Percentiles rank a stretch among this genome's conserved stretches.
phyloP scores from a whole-genome alignment of 768 basidiomycete species.

The Neoboletus brunneissimus region DNA sequence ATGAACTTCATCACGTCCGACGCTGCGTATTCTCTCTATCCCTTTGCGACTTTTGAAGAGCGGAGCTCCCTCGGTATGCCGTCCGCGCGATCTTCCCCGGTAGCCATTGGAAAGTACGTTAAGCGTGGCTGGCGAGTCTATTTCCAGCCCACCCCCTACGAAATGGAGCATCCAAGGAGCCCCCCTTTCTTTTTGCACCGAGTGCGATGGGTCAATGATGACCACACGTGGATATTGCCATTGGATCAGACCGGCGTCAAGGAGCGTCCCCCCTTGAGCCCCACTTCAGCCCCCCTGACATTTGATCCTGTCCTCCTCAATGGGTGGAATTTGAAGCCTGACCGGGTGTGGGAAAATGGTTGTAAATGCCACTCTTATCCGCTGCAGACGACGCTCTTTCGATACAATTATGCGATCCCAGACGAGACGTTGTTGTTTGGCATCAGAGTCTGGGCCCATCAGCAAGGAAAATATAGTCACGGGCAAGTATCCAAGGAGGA shows the following conservation, averaged over 20 bases:
- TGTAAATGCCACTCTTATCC: not conserved
- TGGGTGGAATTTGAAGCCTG: constrained; percentile 13
- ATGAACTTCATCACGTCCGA: constrained; percentile 42
- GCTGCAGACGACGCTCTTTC: constrained; percentile 21
- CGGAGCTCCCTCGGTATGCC: constrained; percentile 24
- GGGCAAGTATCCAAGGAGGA: not conserved
- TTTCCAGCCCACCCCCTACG: not conserved
- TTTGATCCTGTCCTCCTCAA: constrained; percentile 19
- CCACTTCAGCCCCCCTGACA: constrained; percentile 8
- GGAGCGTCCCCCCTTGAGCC: constrained; percentile 10
- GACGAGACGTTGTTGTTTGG: not conserved
- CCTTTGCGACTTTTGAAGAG: constrained; percentile 39
- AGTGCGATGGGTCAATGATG: constrained; percentile 34
- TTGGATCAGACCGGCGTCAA: constrained; percentile 22
- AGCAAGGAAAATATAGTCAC: constrained; percentile 7
- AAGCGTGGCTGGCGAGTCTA: constrained; percentile 33
- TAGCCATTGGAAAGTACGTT: constrained; percentile 34
- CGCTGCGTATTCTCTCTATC: constrained; percentile 42
- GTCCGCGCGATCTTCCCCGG: not conserved
- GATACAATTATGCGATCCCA: constrained; percentile 25
- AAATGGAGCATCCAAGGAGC: not conserved
- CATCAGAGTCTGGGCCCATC: constrained; percentile 7
- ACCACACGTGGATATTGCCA: constrained; percentile 29
- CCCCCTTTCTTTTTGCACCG: constrained; percentile 19
- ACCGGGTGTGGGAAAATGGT: rapidly evolving